Percentiles rank a stretch among this genome's conserved stretches.
These are phyloP conservation scores for Botrytis elliptica DNA, from an alignment of 2,329 filamentous ascomycete genomes.

Conservation along the genomic window DNA sequence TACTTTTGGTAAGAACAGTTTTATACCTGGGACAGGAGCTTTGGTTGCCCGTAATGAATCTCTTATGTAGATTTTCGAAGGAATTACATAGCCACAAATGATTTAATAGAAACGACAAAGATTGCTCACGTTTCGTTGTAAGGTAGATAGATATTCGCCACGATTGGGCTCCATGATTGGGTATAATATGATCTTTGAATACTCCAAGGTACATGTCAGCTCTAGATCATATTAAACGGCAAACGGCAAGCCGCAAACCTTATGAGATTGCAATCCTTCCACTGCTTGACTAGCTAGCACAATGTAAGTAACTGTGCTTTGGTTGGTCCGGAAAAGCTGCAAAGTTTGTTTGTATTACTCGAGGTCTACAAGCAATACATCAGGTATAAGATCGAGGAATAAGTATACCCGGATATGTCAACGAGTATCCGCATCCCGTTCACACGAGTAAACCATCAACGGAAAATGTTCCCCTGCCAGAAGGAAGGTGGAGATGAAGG, in stretches of 20 bases:
- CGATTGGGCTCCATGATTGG: background rate
- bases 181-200: background rate
- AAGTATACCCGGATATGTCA: background rate
- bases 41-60: background rate
- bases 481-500: no score
- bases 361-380: background rate
- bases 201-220: background rate
- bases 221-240: background rate
- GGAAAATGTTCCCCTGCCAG: background rate
- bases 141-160: background rate
- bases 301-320: background rate
- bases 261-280: background rate
- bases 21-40: background rate
- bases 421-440: background rate
- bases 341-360: background rate
- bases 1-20: background rate
- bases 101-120: background rate
- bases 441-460: background rate
- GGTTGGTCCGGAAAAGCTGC: background rate
- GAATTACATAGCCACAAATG: background rate
- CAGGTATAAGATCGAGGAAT: background rate
- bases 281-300: background rate
- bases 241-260: background rate
- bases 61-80: no score
- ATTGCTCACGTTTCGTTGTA: background rate